These are phyloP conservation scores for Dinochytrium kinnereticum DNA, from an alignment of 371 early-diverging fungal genomes.

Conservation along the genomic window DNA sequence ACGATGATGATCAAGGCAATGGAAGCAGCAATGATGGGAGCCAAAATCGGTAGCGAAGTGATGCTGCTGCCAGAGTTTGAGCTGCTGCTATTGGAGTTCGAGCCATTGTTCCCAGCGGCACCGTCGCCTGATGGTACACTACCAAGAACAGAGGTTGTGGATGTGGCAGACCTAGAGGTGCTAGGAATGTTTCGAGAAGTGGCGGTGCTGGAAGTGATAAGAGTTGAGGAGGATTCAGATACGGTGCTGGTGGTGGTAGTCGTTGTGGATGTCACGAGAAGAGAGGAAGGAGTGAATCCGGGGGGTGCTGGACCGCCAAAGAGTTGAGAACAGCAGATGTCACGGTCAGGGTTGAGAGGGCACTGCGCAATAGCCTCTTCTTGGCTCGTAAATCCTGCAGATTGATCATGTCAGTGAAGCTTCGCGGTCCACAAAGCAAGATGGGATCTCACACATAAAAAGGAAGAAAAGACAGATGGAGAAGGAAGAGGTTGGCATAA, in stretches of 20 bases:
- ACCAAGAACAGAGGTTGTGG: too few species aligned
- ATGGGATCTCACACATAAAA: background rate
- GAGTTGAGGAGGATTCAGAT: background rate
- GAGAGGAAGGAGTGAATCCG: background rate
- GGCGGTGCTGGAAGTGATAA: background rate
- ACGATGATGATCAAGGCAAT: constrained; percentile 10
- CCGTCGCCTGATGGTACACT: too few species aligned
- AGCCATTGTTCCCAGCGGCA: background rate
- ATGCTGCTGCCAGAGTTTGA: background rate
- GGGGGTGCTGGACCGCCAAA: background rate
- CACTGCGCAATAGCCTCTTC: background rate
- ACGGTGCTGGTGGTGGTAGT: background rate
- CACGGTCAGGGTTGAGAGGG: background rate
- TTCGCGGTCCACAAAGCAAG: background rate
- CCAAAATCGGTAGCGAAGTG: background rate
- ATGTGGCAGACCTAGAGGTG: background rate
- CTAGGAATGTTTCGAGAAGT: background rate
- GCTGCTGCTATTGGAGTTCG: background rate
- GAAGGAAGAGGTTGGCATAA: too few species aligned
- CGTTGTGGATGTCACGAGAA: background rate
- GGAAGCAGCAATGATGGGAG: background rate
- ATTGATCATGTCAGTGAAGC: background rate
- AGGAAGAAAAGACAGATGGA: background rate
- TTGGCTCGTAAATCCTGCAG: background rate
- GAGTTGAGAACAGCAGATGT: background rate